Percentiles rank a stretch among this genome's conserved stretches.
Conservation (phyloP, 2,329 filamentous ascomycete genomes). For the Drechslera avenae region DNA sequence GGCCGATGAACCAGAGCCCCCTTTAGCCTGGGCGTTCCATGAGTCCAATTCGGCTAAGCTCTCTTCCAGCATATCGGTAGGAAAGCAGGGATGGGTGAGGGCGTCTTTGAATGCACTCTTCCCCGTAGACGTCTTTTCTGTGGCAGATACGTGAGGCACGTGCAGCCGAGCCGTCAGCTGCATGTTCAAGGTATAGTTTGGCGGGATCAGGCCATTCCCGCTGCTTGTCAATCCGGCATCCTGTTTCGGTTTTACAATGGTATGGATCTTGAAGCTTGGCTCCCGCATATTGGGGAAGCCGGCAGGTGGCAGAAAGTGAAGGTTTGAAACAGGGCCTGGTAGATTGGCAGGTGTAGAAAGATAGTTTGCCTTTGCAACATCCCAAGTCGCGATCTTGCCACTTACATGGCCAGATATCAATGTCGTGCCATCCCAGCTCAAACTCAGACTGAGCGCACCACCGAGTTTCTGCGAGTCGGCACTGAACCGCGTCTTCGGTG, state of each 20-base stretch:
- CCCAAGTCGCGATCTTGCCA: constrained; percentile 82
- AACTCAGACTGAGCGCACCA: constrained; percentile 67
- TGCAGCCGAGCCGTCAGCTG: constrained; percentile 58
- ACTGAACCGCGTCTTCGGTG: constrained; percentile 49
- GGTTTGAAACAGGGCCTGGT: constrained; percentile 81
- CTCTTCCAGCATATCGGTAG: constrained; percentile 48
- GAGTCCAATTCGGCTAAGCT: constrained; percentile 42
- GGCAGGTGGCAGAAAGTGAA: constrained; percentile 71
- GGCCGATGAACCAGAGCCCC: constrained; percentile 23
- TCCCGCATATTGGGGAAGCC: constrained; percentile 48
- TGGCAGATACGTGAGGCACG: constrained; percentile 37
- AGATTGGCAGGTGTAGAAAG: constrained; percentile 71
- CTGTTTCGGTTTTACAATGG: constrained; percentile 80
- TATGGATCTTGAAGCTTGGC: constrained; percentile 57
- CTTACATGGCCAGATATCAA: constrained; percentile 80
- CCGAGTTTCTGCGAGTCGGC: constrained; percentile 68
- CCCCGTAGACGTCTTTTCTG: constrained; percentile 20
- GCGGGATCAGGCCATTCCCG: constrained; percentile 49
- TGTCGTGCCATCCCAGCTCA: constrained; percentile 82
- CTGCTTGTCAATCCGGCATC: constrained; percentile 54
- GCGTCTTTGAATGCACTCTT: constrained; percentile 48
- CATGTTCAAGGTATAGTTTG: constrained; percentile 68
- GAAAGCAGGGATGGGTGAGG: constrained; percentile 52
- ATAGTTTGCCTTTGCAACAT: constrained; percentile 72
- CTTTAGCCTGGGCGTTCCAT: constrained; percentile 33